Evolutionary conservation across 257 asterid genomes (phyloP), one percentile per base, ranked within the genome.

Genomic region (Salvia rosmarinus): DNA sequence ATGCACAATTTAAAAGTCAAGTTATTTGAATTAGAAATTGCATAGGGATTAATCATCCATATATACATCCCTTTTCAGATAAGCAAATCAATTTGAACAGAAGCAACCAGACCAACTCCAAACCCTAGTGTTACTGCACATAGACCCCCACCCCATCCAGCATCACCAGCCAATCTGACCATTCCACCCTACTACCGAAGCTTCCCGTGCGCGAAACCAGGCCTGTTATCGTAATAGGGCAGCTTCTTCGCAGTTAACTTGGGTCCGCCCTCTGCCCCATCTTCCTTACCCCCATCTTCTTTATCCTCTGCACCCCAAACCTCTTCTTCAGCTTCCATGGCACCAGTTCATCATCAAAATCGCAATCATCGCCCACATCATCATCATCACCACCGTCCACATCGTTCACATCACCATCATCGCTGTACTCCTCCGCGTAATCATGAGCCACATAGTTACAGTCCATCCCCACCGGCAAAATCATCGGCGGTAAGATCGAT

Each of bases 271-370:
- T 88, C 67, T 90, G 89, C 83, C 95, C 96, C 82, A 83, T 61
- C 69, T 90, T 92, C 84, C 76, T 82, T 0, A 85, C 86, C 84
- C 95, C 96, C 80, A 83, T 61, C 69, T 90, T 92, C 85, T 69
- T 80, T 1, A 88, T 86, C 85, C 97, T 83, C 86, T 90, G 88
- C 71, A 74, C 85, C 75, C 85, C 96, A 20, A 84, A 74, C 78
- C 77, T 92, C 56, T 70, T 82, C 81, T 80, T 81, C 80, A 87
- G 55, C 52, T 80, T 74, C 83, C 87, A 78, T 0, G 97, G 96
- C 76, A 92, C 82, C 91, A 92, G 72, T 56, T 92, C 95, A 72
- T 92, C 96, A 34, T 88, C 94, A 72, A 81, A 66, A 60, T 81
- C 89, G 28, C 80, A 74, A 2, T 60, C 79, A 7, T 54, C 76